A percentile compares a stretch with the other conserved stretches of the same genome.
These are phyloP conservation scores for Physaria fendleri DNA, from an alignment of 345 rosid genomes.

Conservation along the genomic window DNA sequence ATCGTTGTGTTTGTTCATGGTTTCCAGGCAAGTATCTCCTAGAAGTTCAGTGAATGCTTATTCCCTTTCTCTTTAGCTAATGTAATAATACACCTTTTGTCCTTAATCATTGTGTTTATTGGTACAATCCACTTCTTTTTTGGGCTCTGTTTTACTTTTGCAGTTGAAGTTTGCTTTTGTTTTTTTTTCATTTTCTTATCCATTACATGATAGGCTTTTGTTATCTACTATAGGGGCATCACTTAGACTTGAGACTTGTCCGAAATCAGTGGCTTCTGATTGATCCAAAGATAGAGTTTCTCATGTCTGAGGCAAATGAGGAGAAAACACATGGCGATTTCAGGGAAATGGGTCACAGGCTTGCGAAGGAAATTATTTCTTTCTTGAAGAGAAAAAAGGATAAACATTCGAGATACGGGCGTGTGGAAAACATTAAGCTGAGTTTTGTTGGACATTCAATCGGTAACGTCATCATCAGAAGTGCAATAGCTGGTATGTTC, in stretches of 20 bases:
- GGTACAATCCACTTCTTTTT: background rate
- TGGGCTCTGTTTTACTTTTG: background rate
- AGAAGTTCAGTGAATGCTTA: background rate
- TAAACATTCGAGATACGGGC: slow-evolving; percentile 60
- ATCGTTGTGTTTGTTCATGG: slow-evolving; percentile 92
- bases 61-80: background rate
- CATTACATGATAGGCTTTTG: background rate
- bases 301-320: slow-evolving; percentile 94
- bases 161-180: background rate
- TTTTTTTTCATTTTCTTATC: background rate
- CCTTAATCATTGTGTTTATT: background rate
- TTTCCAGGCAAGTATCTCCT: slow-evolving; percentile 69
- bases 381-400: slow-evolving; percentile 77
- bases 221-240: slow-evolving; percentile 64
- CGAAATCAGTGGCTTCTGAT: slow-evolving; percentile 97
- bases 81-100: background rate
- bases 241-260: slow-evolving; percentile 89
- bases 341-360: slow-evolving; percentile 90
- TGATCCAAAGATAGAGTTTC: slow-evolving; percentile 81
- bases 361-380: slow-evolving; percentile 76
- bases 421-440: slow-evolving; percentile 58
- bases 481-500: slow-evolving; percentile 71
- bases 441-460: slow-evolving; percentile 98
- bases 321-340: slow-evolving; percentile 93
- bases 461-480: slow-evolving; percentile 81